Conservation (phyloP, 2,329 filamentous ascomycete species). For the Zelopaecilomyces penicillatus region DNA sequence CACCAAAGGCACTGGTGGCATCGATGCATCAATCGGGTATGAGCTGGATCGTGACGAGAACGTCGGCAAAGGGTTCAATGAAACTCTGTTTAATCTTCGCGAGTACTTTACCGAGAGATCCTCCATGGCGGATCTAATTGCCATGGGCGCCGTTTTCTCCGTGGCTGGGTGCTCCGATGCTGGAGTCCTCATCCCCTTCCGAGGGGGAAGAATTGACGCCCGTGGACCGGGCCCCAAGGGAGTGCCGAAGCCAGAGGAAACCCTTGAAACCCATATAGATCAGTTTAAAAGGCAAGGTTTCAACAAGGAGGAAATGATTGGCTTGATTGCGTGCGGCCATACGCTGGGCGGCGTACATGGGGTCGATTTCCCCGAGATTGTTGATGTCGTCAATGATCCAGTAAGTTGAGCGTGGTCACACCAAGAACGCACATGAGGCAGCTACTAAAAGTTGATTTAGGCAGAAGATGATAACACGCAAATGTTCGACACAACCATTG, state of each 20-base stretch:
- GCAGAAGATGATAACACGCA: slow-evolving; percentile 8
- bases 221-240: slow-evolving; percentile 8
- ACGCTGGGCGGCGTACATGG: slow-evolving; percentile 19
- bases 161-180: slow-evolving; percentile 5
- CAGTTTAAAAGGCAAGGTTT: slow-evolving; percentile 13
- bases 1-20: slow-evolving; percentile 17
- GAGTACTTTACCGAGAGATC: slow-evolving; percentile 12
- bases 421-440: too few species aligned
- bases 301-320: slow-evolving; percentile 17
- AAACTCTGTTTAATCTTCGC: slow-evolving; percentile 19
- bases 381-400: slow-evolving; percentile 7
- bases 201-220: slow-evolving; percentile 6
- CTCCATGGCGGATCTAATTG: slow-evolving; percentile 18
- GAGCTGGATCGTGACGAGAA: slow-evolving; percentile 22
- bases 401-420: not conserved
- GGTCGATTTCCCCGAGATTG: slow-evolving; percentile 17
- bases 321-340: slow-evolving; percentile 18
- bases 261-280: slow-evolving; percentile 5
- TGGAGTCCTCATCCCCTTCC: slow-evolving; percentile 3
- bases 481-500: slow-evolving; percentile 8
- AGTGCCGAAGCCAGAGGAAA: slow-evolving; percentile 9
- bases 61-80: slow-evolving; percentile 21
- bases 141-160: slow-evolving; percentile 12
- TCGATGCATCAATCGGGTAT: slow-evolving; percentile 24
- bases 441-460: not conserved